phyloP scores from a whole-genome alignment of 139 green algal genomes.

The Spirogloea muscicola region DNA sequence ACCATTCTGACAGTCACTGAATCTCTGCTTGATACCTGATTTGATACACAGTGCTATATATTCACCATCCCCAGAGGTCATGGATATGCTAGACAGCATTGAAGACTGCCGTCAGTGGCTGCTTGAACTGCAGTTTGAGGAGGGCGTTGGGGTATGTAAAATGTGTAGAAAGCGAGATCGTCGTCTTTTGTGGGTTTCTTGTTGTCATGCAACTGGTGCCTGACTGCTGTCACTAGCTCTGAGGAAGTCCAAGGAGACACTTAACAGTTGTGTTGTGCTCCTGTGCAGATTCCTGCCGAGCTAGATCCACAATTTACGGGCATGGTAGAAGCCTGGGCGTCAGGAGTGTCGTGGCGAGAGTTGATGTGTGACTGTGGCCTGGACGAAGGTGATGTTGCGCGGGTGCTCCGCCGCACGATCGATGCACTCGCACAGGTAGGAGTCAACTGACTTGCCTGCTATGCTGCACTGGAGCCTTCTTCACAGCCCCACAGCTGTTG shows the following conservation, averaged over 20 bases:
- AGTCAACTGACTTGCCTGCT: neutral
- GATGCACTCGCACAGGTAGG: conserved; percentile 44
- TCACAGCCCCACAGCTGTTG: neutral
- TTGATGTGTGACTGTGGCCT: conserved; percentile 31
- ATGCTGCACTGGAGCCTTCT: neutral
- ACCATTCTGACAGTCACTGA: no score
- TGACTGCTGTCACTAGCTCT: neutral
- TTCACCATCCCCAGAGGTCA: no score
- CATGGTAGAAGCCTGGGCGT: conserved; percentile 47
- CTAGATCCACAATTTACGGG: conserved; percentile 41
- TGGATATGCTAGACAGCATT: no score
- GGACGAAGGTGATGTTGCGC: conserved; percentile 48
- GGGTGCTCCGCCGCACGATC: conserved; percentile 45
- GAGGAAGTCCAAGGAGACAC: neutral
- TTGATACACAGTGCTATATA: no score
- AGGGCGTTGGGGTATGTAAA: neutral
- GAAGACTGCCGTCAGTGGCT: no score
- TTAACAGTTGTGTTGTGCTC: neutral
- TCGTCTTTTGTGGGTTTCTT: neutral
- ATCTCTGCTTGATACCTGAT: no score
- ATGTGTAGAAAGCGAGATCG: neutral
- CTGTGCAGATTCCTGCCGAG: conserved; percentile 34
- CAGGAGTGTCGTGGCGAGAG: conserved; percentile 39
- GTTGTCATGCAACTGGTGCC: neutral
- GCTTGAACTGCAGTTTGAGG: no score